Conservation (phyloP, 768 basidiomycete genomes). For the Peribolospora baueri region DNA sequence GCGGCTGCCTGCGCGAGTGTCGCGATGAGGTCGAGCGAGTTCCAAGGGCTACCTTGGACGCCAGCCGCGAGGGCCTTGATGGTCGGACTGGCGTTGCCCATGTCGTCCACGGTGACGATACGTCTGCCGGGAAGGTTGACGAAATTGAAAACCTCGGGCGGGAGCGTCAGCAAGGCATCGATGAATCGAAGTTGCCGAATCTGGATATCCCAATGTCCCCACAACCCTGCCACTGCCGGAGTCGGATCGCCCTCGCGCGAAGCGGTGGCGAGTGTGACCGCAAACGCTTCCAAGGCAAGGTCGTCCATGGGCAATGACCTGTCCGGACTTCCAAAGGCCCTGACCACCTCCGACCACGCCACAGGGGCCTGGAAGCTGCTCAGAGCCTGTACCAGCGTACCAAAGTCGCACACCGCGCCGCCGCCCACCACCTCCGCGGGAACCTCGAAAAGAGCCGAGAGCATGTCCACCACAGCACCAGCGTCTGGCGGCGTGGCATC, state of each 20-base stretch:
- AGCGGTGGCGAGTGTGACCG: background rate
- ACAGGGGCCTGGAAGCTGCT: too few relatives aligned
- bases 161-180: constrained; percentile 65
- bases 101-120: constrained; percentile 69
- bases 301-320: too few relatives aligned
- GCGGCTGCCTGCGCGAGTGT: constrained; percentile 40
- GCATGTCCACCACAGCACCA: too few relatives aligned
- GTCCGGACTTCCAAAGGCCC: too few relatives aligned
- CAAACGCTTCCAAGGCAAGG: too few relatives aligned
- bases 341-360: too few relatives aligned
- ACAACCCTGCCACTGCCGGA: constrained; percentile 64
- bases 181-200: constrained; percentile 65
- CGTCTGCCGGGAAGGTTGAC: constrained; percentile 52
- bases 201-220: constrained; percentile 63
- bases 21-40: constrained; percentile 71
- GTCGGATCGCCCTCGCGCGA: constrained; percentile 15
- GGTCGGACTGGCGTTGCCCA: constrained; percentile 59
- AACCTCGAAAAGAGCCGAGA: too few relatives aligned
- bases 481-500: too few relatives aligned
- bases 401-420: too few relatives aligned
- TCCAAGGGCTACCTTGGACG: constrained; percentile 84
- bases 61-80: constrained; percentile 74
- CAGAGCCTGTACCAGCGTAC: too few relatives aligned
- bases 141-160: constrained; percentile 78
- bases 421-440: too few relatives aligned